Evolutionary conservation across 177 flowering plant genomes (phyloP), one percentile per base, ranked within the genome.

Genomic region (Telopea speciosissima): DNA sequence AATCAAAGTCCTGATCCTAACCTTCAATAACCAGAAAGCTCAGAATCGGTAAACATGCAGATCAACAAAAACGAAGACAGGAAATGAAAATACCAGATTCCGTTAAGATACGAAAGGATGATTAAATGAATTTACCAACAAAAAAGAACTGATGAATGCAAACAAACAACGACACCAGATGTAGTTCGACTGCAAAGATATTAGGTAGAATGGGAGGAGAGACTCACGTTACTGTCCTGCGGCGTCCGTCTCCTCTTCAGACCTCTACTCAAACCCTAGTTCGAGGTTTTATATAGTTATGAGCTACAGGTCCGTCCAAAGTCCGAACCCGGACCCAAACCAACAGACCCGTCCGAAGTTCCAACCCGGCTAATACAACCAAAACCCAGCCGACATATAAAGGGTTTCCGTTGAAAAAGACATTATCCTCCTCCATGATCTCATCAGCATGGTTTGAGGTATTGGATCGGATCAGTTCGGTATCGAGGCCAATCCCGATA

Each of bases 191-290:
- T 19, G 66, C 11, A 8, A 36, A 36, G 9, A 8, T 8, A 5
- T 3, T 36, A 36, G 33, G 5, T 25, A 9, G n/a, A 19, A 12
- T 13, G 17, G 5, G n/a, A 13, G 21, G 56, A 66, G 68, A 42
- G 8, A 66, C 21, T 22, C 14, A 66, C 68, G 56, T 42, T 28
- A 42, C 28, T 23, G 23, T 16, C 68, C 23, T 65, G 68, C 68
- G 68, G 68, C 68, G 54, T 66, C 19, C 16, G 19, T 14, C 3
- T 23, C 28, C 1, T 25, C 52, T 66, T 22, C 68, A 66, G 56
- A 66, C 56, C 68, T 42, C 36, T 19, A 19, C 25, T 5, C 12
- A 66, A 66, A 66, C 42, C 68, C 68, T 54, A 42, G 42, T 17
- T 54, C 44, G 7, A 42, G 68, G 56, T 44, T 40, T 45, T 49